Base-by-base conservation (phyloP, 352 stramenopile genomes). In the Phytopythium chamaehyphon region DNA sequence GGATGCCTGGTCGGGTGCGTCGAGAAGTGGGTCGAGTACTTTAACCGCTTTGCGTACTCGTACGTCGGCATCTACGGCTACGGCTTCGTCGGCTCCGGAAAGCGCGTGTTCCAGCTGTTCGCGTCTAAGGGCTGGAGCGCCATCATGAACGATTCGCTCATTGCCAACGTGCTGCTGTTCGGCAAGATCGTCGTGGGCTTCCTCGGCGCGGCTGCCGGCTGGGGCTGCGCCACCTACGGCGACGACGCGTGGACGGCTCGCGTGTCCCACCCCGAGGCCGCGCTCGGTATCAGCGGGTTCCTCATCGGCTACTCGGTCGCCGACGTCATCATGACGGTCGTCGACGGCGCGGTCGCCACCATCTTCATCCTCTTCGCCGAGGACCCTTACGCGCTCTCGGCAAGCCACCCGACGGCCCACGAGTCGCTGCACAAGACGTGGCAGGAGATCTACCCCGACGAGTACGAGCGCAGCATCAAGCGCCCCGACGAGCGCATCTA, bases 51-150 rank as follows among this genome's bases (percentile, higher is more conserved):
- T 44, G 90, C 79, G 6, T 90, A 84, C 60, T 66, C 78, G 6
- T 90, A 87, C 57, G 76, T 90, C 4, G 79, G 71, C 14, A 73
- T 88, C 49, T 90, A 90, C 49, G 79, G 79, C 40, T 85, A 82
- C 59, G 63, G 66, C 54, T 90, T 88, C 47, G 55, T 64, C 2
- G 46, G 52, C 0, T 73, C 72, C 0, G 76, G 79, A 47, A 81
- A 73, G 61, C 58, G 62, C 21, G 71, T 74, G 18, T 84, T 64
- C 22, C 56, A 87, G 43, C 54, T 90, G 1, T 88, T 90, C 38
- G 65, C 64, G 15, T 65, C 59, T 19, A 76, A 78, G 23, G 79
- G 79, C 47, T 86, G 71, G 68, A 76, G 63, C 9, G 67, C 75
- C 26, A 83, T 88, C 53, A 72, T 76, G 23, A 87, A 86, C 51